Conservation (phyloP, 371 early-diverging fungal genomes). For the Rhizopus sp. region DNA sequence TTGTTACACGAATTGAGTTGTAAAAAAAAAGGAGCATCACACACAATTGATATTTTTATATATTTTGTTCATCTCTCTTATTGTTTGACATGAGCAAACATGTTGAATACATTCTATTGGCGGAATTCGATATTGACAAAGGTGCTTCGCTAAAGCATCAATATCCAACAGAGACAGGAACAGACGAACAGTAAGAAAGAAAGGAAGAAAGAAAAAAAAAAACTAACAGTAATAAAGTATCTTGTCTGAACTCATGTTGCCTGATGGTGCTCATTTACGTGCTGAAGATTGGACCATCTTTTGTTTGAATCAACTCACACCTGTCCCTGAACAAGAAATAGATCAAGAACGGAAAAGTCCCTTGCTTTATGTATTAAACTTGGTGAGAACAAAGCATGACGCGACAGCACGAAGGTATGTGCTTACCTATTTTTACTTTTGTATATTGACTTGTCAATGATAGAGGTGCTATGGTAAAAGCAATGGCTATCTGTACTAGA, state of each 20-base stretch:
- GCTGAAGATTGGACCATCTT: constrained; percentile 96
- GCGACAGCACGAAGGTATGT: constrained; percentile 71
- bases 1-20: too few species aligned
- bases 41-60: too few species aligned
- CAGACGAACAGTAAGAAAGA: constrained; percentile 77
- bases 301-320: constrained; percentile 77
- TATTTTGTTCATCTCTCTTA: not conserved
- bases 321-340: constrained; percentile 45
- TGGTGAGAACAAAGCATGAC: constrained; percentile 89
- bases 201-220: not conserved
- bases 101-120: constrained; percentile 84
- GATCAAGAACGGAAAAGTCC: constrained; percentile 59
- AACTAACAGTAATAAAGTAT: constrained; percentile 47
- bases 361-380: constrained; percentile 83
- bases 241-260: constrained; percentile 93
- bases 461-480: constrained; percentile 90
- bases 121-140: constrained; percentile 93
- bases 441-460: not conserved
- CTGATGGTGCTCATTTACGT: constrained; percentile 92
- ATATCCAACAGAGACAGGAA: constrained; percentile 83
- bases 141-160: constrained; percentile 84
- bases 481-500: constrained; percentile 91
- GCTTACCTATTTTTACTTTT: not conserved
- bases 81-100: constrained; percentile 32
- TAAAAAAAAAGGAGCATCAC: too few species aligned